Conservation (phyloP, 352 stramenopile species). For the Globisporangium paddicum region DNA sequence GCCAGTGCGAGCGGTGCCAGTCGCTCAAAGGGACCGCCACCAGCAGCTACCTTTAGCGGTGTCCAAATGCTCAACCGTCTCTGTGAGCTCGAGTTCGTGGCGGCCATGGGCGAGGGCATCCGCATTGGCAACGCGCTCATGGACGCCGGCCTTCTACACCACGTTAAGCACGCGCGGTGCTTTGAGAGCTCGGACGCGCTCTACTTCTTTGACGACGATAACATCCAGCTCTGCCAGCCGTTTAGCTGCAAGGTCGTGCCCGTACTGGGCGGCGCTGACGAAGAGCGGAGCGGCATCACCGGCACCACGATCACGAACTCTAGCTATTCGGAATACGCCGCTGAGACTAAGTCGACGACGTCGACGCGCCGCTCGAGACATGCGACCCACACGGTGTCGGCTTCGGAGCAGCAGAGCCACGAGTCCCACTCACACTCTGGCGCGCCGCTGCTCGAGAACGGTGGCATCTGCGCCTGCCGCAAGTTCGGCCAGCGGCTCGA, state of each 20-base stretch:
- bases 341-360: background rate
- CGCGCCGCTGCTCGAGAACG: slow-evolving; percentile 6
- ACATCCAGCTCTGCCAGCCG: slow-evolving; percentile 19
- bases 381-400: background rate
- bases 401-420: slow-evolving; percentile 3
- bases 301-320: background rate
- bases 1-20: background rate
- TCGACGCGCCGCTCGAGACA: slow-evolving; percentile 3
- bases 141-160: slow-evolving; percentile 42
- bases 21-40: background rate
- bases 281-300: background rate
- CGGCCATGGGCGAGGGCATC: slow-evolving; percentile 21
- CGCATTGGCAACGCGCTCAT: slow-evolving; percentile 44
- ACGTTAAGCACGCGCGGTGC: slow-evolving; percentile 25
- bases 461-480: slow-evolving; percentile 11
- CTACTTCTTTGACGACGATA: slow-evolving; percentile 27
- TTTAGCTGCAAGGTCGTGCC: slow-evolving; percentile 5
- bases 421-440: slow-evolving; percentile 1
- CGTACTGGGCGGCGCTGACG: background rate
- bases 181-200: slow-evolving; percentile 14
- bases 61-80: slow-evolving; percentile 15
- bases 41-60: slow-evolving; percentile 2
- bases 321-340: background rate
- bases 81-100: slow-evolving; percentile 20
- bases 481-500: slow-evolving; percentile 17